Percentiles rank a stretch among this genome's conserved stretches.
Conservation (phyloP, 768 basidiomycete species). For the Tephrocybe rancida region DNA sequence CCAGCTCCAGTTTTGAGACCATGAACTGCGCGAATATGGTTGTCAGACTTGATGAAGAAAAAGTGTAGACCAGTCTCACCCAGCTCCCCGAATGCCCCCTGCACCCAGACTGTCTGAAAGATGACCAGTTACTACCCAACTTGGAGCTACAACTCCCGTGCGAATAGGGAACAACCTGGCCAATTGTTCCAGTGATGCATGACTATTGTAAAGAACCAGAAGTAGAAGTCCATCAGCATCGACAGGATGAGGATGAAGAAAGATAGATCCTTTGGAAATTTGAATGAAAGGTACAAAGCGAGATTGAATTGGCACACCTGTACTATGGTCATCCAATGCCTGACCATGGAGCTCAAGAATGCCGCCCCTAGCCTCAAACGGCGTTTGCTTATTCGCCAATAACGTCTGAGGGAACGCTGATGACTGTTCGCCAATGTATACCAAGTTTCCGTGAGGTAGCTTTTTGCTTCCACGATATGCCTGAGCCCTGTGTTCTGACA, state of each 20-base stretch:
- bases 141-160: slow-evolving; percentile 76
- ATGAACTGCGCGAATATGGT: slow-evolving; percentile 18
- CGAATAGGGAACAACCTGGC: slow-evolving; percentile 80
- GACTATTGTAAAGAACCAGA: slow-evolving; percentile 63
- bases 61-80: slow-evolving; percentile 48
- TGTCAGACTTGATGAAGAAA: neutral
- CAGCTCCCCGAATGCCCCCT: slow-evolving; percentile 75
- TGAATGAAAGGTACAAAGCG: neutral
- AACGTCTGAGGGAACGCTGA: slow-evolving; percentile 33
- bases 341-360: slow-evolving; percentile 27
- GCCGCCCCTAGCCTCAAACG: slow-evolving; percentile 30
- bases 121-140: slow-evolving; percentile 71
- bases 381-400: slow-evolving; percentile 32
- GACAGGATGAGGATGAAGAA: slow-evolving; percentile 67
- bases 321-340: slow-evolving; percentile 25
- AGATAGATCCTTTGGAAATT: slow-evolving; percentile 45
- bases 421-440: slow-evolving; percentile 53
- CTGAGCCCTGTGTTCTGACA: slow-evolving; percentile 42
- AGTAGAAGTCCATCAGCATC: slow-evolving; percentile 36
- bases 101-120: slow-evolving; percentile 61
- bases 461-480: slow-evolving; percentile 17
- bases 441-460: slow-evolving; percentile 50
- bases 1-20: slow-evolving; percentile 42
- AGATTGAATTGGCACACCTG: slow-evolving; percentile 32
- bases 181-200: slow-evolving; percentile 63